These are phyloP conservation scores for Apiotrichum brassicae DNA, from an alignment of 1,284 basidiomycete genomes.

Conservation along the genomic window DNA sequence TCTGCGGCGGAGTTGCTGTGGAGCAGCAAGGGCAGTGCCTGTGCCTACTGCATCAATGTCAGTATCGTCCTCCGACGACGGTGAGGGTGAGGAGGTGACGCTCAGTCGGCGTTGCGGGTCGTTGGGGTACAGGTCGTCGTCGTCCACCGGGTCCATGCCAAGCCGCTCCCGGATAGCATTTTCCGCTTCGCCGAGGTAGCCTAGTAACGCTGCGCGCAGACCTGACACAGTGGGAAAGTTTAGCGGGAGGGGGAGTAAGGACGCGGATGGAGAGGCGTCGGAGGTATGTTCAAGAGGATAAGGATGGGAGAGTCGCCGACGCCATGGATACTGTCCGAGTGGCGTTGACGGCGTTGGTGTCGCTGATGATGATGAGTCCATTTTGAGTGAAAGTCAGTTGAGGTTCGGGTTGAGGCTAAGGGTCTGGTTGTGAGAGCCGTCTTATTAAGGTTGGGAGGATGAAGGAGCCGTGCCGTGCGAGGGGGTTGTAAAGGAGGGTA, in stretches of 20 bases:
- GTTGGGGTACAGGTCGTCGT: background rate
- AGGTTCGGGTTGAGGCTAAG: too few relatives aligned
- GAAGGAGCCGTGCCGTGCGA: background rate
- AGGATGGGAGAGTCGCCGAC: conserved; percentile 5
- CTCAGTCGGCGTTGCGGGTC: background rate
- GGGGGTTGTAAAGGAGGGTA: background rate
- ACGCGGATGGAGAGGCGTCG: background rate
- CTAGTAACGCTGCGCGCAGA: conserved; percentile 40
- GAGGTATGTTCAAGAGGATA: background rate
- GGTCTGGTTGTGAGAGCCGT: too few relatives aligned
- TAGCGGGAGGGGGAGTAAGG: too few relatives aligned
- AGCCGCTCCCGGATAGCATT: conserved; percentile 33
- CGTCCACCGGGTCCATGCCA: conserved; percentile 13
- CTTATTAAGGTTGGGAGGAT: too few relatives aligned
- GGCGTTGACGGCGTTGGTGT: background rate
- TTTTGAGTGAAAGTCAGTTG: background rate
- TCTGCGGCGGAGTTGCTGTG: background rate
- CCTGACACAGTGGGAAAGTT: conserved; percentile 25
- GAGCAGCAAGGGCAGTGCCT: background rate
- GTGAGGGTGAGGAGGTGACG: background rate
- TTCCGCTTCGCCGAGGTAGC: conserved; percentile 45
- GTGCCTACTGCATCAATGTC: conserved; percentile 4
- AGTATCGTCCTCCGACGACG: conserved; percentile 16
- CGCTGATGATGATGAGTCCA: background rate
- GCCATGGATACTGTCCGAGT: background rate